phyloP scores from a whole-genome alignment of 1,284 basidiomycete species.

The Limonomyces culmigenus region DNA sequence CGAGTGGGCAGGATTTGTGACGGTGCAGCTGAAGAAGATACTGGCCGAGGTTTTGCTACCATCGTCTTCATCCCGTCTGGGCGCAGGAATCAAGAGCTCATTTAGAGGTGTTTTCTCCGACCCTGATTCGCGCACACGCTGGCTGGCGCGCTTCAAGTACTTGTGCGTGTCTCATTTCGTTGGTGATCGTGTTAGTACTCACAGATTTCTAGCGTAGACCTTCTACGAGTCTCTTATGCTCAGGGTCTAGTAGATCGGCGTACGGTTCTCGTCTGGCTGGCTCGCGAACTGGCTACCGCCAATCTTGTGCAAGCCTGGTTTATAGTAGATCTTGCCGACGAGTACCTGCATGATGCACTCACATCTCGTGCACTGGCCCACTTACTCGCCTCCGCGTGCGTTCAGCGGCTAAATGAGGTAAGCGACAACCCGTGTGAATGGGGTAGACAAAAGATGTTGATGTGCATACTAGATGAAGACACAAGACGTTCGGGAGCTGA shows the following conservation, averaged over 20 bases:
- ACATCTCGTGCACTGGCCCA: slow-evolving; percentile 43
- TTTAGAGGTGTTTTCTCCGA: slow-evolving; percentile 67
- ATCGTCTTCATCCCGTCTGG: slow-evolving; percentile 53
- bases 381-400: too few relatives aligned
- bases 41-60: slow-evolving; percentile 73
- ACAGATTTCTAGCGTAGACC: slow-evolving; percentile 34
- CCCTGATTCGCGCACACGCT: slow-evolving; percentile 47
- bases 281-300: slow-evolving; percentile 57
- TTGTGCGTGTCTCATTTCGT: slow-evolving; percentile 29
- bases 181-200: slow-evolving; percentile 1
- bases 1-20: slow-evolving; percentile 81
- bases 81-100: slow-evolving; percentile 62
- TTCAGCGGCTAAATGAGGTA: too few relatives aligned
- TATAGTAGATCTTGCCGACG: slow-evolving; percentile 59
- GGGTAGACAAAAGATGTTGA: too few relatives aligned
- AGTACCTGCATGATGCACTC: slow-evolving; percentile 65
- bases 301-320: slow-evolving; percentile 82
- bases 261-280: slow-evolving; percentile 71
- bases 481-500: too few relatives aligned
- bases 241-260: slow-evolving; percentile 73
- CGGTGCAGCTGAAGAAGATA: slow-evolving; percentile 82
- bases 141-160: slow-evolving; percentile 73
- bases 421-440: too few relatives aligned
- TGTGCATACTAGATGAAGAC: too few relatives aligned
- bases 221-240: slow-evolving; percentile 65